Base-by-base conservation (phyloP, 2,329 filamentous ascomycete genomes). In the Aspergillus persii region DNA sequence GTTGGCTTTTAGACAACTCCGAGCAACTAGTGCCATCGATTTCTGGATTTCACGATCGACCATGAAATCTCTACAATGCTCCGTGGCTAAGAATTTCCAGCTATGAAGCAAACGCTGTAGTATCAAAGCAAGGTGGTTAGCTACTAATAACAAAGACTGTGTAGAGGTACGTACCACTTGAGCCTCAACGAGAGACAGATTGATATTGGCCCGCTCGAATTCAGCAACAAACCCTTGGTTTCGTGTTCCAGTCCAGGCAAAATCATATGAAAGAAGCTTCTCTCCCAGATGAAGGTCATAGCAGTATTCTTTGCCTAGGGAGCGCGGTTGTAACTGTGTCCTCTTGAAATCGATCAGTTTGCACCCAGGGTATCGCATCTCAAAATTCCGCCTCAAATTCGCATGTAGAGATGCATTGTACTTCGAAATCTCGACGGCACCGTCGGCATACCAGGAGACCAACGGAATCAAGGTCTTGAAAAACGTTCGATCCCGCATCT, bases 171-270 rank as follows among this genome's bases (percentile, higher is more conserved):
- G 77, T 81, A 91, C 88, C 64, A 95, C 88, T 78, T 99, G 92
- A 27, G 94, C 91, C 73, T 98, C 92, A 36, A 99, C 92, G 36
- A 96, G 81, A 27, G 93, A 96, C 54, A 99, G 75, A 74, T 99
- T 98, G 62, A 89, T 80, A 74, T 99, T 99, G 47, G 94, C 95
- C 61, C 87, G 87, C 68, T 88, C 85, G 76, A 99, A 89, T 72
- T 99, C 95, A 52, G 85, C 84, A 62, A 85, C 84, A 76, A 96
- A 96, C 0, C 93, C 93, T 68, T 89, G 84, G 56, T 86, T 83
- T 64, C 80, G 81, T 65, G 59, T 74, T 48, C 89, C 89, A 55
- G 79, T 79, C 95, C 95, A 99, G 44, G 88, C 87, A 57, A 86
- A 81, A 73, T 96, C 90, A 69, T 90, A 91, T 18, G 80, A 81